Evolutionary conservation across 345 rosid genomes (phyloP), one percentile per base, ranked within the genome.

Genomic region (Carallia brachiata): DNA sequence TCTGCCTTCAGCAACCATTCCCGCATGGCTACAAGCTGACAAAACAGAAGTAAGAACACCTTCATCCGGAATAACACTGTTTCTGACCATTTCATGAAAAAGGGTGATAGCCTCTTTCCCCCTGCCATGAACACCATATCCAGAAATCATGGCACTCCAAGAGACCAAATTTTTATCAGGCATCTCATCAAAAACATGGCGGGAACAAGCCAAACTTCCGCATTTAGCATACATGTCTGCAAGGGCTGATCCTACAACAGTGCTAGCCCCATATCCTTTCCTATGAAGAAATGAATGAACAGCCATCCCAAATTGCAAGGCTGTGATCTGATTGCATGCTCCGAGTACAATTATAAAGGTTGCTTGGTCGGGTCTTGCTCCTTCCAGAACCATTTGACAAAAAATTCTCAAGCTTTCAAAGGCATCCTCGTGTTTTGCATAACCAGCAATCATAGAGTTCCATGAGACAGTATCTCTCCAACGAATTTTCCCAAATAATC

Each of bases 11-110:
- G 63, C 71, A 56, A 79, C 70, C 74, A 79, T 60, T 36, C 79
- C 70, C 8, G 77, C 59, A 55, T 72, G 77, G 72, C 83, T 75
- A 62, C 77, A 79, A 37, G 83, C 72, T 36, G 79, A 79, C 70
- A 79, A 48, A 61, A 75, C 72, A 5, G 77, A 75, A 63, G 74
- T 72, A 36, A 75, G 34, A 63, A 69, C 73, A 59, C 44, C 83
- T 16, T 48, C 74, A 48, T 75, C 77, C n/a, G 72, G 79, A 28
- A 19, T 31, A 18, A 79, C 52, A 17, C 61, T 60, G 30, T 50
- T 56, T 57, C 53, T 39, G 4, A 65, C 12, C 79, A 75, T 61
- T 65, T 72, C 73, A 73, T 62, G 47, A 62, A 76, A 65, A 56
- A 67, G 55, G 36, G 73, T 58, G 54, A 73, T 15, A 32, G 78